A percentile compares a stretch with the other conserved stretches of the same genome.
Evolutionary conservation across 2,329 filamentous ascomycete species (phyloP).

Genomic region (Gaeumannomyces sp.): DNA sequence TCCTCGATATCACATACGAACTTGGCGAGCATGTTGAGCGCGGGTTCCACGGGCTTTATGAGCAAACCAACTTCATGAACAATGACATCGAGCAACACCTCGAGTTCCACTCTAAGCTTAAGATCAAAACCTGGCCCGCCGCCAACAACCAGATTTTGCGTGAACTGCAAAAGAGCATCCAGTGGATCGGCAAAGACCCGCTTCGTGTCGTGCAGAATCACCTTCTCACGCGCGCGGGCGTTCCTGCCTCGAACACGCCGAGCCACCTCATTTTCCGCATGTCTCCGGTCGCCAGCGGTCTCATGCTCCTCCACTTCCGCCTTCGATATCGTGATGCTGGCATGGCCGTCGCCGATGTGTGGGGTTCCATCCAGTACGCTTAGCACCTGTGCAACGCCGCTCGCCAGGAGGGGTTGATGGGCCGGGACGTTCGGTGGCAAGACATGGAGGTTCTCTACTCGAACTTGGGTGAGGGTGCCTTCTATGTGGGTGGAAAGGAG

Average conservation of each 20-base stretch:
- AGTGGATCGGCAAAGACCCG: conserved; percentile 20
- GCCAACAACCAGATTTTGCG: conserved; percentile 20
- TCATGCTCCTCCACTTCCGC: conserved; percentile 30
- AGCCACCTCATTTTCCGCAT: conserved; percentile 4
- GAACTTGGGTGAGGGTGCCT: conserved; percentile 23
- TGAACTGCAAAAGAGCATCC: conserved; percentile 17
- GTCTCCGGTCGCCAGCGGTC: conserved; percentile 21
- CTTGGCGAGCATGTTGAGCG: conserved; percentile 17
- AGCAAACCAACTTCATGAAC: conserved; percentile 16
- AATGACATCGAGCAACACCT: conserved; percentile 23
- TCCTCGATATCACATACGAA: conserved; percentile 33
- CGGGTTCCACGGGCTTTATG: conserved; percentile 13
- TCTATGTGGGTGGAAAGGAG: conserved; percentile 32
- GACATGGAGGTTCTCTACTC: conserved; percentile 31
- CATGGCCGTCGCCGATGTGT: conserved; percentile 28
- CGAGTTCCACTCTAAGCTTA: conserved; percentile 25
- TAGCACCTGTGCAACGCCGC: conserved; percentile 38
- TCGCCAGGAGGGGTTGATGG: conserved; percentile 22
- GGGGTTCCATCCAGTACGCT: conserved; percentile 31
- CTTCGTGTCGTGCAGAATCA: conserved; percentile 12
- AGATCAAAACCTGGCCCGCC: conserved; percentile 24
- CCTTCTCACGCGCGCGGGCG: neutral
- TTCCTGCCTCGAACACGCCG: neutral
- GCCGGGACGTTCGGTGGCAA: conserved; percentile 22
- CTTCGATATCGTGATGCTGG: conserved; percentile 25